A percentile compares a stretch with the other conserved stretches of the same genome.
Conservation (phyloP, 73 alveolate genomes). For the Paramecium sexaurelia region DNA sequence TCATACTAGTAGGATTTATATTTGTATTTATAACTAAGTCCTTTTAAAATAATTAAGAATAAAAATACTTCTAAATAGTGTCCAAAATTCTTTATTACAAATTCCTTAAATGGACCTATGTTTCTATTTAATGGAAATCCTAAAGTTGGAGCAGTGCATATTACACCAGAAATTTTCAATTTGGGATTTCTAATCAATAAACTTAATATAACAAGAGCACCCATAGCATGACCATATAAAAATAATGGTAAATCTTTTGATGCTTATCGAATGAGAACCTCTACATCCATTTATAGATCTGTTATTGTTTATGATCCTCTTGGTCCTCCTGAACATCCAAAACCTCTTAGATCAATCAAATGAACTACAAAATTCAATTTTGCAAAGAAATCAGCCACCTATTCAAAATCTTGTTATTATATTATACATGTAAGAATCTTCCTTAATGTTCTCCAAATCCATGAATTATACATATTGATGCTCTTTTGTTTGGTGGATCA, state of each 20-base stretch:
- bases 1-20: conserved; percentile 60
- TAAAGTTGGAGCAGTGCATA: conserved; percentile 66
- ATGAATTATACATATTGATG: conserved; percentile 81
- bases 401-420: neutral
- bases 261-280: conserved; percentile 69
- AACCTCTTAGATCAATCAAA: conserved; percentile 83
- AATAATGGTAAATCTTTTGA: conserved; percentile 79
- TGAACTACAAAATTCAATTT: conserved; percentile 83
- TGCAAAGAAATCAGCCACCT: conserved; percentile 77
- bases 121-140: conserved; percentile 67
- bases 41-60: neutral
- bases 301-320: conserved; percentile 62
- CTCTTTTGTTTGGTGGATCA: conserved; percentile 67
- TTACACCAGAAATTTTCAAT: conserved; percentile 67
- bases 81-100: conserved; percentile 47
- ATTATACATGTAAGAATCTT: conserved; percentile 61
- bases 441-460: conserved; percentile 92
- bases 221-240: conserved; percentile 90
- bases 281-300: conserved; percentile 77
- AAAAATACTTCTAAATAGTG: conserved; percentile 61
- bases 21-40: conserved; percentile 61
- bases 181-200: conserved; percentile 79
- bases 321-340: conserved; percentile 87
- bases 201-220: conserved; percentile 76
- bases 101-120: conserved; percentile 22